Evolutionary conservation across 345 rosid genomes (phyloP).

Genomic region (Anastatica hierochuntica): DNA sequence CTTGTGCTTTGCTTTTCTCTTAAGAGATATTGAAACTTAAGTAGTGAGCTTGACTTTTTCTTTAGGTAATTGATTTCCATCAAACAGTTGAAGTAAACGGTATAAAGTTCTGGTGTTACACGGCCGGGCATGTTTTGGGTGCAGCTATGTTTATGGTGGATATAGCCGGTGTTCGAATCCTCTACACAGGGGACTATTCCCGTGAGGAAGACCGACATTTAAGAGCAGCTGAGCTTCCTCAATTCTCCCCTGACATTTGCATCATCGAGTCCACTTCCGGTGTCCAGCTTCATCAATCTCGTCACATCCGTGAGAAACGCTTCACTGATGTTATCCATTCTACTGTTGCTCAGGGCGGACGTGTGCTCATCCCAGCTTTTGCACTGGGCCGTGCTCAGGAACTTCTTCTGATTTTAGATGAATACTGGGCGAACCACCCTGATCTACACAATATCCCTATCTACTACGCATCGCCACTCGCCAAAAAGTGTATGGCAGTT

Average conservation of each 20-base stretch:
- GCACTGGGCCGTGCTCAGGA: conserved; percentile 87
- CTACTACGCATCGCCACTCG: conserved; percentile 92
- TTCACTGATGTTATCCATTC: conserved; percentile 90
- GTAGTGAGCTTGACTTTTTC: neutral
- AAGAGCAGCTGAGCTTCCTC: conserved; percentile 90
- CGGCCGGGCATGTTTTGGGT: conserved; percentile 98
- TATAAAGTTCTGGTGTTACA: conserved; percentile 92
- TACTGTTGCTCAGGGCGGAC: conserved; percentile 81
- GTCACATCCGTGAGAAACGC: conserved; percentile 81
- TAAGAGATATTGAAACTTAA: neutral
- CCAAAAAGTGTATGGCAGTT: conserved; percentile 91
- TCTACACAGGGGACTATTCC: conserved; percentile 92
- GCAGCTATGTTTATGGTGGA: conserved; percentile 99
- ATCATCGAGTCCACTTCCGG: conserved; percentile 92
- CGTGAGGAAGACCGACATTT: conserved; percentile 95
- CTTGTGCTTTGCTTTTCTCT: neutral
- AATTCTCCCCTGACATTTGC: conserved; percentile 93
- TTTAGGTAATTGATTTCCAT: conserved; percentile 64
- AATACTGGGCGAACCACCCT: conserved; percentile 81
- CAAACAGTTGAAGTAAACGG: conserved; percentile 88
- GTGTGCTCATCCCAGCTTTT: conserved; percentile 76
- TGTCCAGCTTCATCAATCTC: conserved; percentile 92
- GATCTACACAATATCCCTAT: conserved; percentile 88
- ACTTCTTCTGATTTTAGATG: conserved; percentile 75
- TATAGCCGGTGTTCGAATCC: conserved; percentile 83